Evolutionary conservation across 371 early-diverging fungal genomes (phyloP), one percentile per base, ranked within the genome.

Genomic region (Rhizopus delemar): DNA sequence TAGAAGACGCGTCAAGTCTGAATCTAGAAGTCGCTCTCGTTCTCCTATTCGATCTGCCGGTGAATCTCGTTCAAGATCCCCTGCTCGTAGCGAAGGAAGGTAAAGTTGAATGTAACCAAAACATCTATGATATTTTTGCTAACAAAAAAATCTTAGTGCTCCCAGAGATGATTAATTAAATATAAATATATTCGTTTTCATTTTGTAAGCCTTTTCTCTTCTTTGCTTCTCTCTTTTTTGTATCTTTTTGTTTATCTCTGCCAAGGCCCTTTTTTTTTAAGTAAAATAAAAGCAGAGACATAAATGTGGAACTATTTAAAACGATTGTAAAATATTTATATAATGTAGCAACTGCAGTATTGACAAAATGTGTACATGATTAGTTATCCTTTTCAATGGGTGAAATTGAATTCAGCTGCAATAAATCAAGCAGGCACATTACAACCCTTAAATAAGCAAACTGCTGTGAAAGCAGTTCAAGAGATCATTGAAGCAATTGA

Each of bases 1-100:
- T 28, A 64, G 65, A 59, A 54, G 59, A 43, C 53, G 50, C 29
- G 12, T 7, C 7, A 49, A 51, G 9, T 59, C 59, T 31, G 55
- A 53, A 39, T 46, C 57, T 29, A 56, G 65, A 56, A 76, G 80
- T 43, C 81, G 83, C 33, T 81, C 82, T 53, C 80, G 79, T 16
- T 81, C 82, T 38, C 75, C 71, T 41, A 62, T 62, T 35, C 15
- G 46, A 4, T 65, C 63, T 45, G 51, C 46, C 28, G 58, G 52
- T 15, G n/a, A 54, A 9, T 63, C 69, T 54, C 65, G 62, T 45
- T 53, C 57, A 55, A 51, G 62, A 39, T 69, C 69, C 5, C 66
- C 66, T 33, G 61, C 61, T 54, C 66, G 62, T 41, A 66, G 66
- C 38, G 66, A 66, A 46, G 62, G 55, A 62, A 66, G 66, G 66